Conservation (phyloP, 2,329 filamentous ascomycete genomes). For the Scedosporium minutisporum region DNA sequence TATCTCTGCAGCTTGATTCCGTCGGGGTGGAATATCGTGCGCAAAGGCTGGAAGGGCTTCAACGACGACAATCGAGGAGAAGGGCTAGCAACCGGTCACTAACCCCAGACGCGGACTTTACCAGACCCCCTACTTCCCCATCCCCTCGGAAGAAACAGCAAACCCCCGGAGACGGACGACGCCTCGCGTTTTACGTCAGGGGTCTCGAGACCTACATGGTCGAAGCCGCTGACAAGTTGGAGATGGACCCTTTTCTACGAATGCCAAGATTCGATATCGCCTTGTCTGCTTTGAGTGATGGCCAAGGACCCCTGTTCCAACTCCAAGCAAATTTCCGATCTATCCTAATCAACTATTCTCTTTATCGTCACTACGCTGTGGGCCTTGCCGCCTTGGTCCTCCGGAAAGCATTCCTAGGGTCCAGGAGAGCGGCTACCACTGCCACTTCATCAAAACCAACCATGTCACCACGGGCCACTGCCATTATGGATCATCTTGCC, state of each 20-base stretch:
- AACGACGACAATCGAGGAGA: conserved; percentile 51
- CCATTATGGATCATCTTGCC: conserved; percentile 17
- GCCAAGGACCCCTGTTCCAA: conserved; percentile 79
- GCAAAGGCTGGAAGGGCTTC: conserved; percentile 59
- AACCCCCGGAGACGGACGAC: conserved; percentile 63
- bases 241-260: conserved; percentile 75
- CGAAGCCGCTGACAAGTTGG: conserved; percentile 75
- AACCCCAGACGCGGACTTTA: conserved; percentile 57
- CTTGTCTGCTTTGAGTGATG: conserved; percentile 75
- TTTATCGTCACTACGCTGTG: conserved; percentile 86
- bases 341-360: conserved; percentile 76
- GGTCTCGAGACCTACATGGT: conserved; percentile 86
- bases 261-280: conserved; percentile 82
- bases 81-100: conserved; percentile 66
- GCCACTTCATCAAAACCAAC: not conserved
- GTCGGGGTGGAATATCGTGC: conserved; percentile 86
- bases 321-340: conserved; percentile 73
- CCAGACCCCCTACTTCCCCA: conserved; percentile 23
- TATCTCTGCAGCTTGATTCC: conserved; percentile 77
- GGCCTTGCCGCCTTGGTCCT: conserved; percentile 73
- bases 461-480: not conserved
- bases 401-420: conserved; percentile 55
- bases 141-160: conserved; percentile 41
- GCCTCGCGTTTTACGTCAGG: conserved; percentile 68
- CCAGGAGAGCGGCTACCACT: conserved; percentile 22